Conservation (phyloP, 179 eudicot genomes). For the Gypsophila paniculata region DNA sequence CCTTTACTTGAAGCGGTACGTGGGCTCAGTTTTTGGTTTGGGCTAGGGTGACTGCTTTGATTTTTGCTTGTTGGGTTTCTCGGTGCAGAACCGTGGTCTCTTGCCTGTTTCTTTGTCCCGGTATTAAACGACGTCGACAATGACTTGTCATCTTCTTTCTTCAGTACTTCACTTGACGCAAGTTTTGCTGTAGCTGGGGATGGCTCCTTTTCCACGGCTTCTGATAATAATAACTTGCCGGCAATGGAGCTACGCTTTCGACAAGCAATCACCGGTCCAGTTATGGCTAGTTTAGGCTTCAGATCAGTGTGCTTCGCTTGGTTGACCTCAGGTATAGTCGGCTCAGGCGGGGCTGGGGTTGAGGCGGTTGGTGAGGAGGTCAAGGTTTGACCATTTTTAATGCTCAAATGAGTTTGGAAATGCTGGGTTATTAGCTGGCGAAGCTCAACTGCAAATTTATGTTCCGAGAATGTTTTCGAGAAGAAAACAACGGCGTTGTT, state of each 20-base stretch:
- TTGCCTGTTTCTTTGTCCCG: conserved; percentile 27
- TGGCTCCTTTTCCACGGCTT: conserved; percentile 35
- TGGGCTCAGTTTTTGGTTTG: conserved; percentile 15
- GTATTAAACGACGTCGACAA: conserved; percentile 22
- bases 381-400: conserved; percentile 14
- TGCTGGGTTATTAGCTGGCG: conserved; percentile 43
- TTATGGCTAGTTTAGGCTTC: conserved; percentile 40
- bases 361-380: conserved; percentile 20
- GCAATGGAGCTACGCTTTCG: conserved; percentile 65
- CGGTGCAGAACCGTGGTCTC: conserved; percentile 23
- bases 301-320: conserved; percentile 30
- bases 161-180: conserved; percentile 21
- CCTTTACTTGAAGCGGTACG: conserved; percentile 17
- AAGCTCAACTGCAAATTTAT: conserved; percentile 46
- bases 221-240: conserved; percentile 39
- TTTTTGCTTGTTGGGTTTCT: conserved; percentile 26
- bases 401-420: conserved; percentile 15
- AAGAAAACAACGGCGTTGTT: conserved; percentile 57
- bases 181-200: conserved; percentile 20
- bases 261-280: conserved; percentile 43
- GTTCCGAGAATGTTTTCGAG: conserved; percentile 40
- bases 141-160: conserved; percentile 23
- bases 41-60: conserved; percentile 5
- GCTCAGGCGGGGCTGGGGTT: conserved; percentile 1
- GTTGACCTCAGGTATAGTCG: conserved; percentile 27